These are phyloP conservation scores for Xerocomellus dryophilus DNA, from an alignment of 768 basidiomycete genomes.

Conservation along the genomic window DNA sequence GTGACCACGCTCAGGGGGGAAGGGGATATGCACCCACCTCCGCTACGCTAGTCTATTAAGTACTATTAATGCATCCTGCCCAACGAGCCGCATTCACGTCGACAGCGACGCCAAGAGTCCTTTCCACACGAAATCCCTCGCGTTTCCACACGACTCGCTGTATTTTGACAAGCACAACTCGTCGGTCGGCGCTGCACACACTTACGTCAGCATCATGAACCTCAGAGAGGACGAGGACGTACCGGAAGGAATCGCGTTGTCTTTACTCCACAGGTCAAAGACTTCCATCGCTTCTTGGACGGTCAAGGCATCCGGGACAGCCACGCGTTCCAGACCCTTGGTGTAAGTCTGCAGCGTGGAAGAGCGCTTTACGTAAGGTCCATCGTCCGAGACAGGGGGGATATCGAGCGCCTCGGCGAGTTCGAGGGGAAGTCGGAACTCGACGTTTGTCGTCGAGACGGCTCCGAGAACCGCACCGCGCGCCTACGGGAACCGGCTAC, in stretches of 20 bases:
- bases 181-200: conserved; percentile 45
- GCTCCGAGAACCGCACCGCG: conserved; percentile 74
- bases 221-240: conserved; percentile 14
- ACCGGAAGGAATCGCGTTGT: conserved; percentile 53
- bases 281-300: conserved; percentile 68
- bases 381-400: conserved; percentile 38
- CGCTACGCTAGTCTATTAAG: not conserved
- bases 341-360: conserved; percentile 50
- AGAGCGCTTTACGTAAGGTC: conserved; percentile 57
- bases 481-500: conserved; percentile 39
- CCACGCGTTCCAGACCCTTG: conserved; percentile 48
- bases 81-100: conserved; percentile 9
- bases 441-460: conserved; percentile 57
- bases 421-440: conserved; percentile 57
- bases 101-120: conserved; percentile 44
- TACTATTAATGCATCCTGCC: not conserved
- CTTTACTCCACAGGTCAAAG: conserved; percentile 74
- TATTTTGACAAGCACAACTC: conserved; percentile 78
- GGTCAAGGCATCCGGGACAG: conserved; percentile 56
- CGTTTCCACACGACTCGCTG: conserved; percentile 73
- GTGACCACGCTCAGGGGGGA: conserved; percentile 75
- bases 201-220: not conserved
- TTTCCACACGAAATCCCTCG: conserved; percentile 73
- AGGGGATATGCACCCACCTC: not conserved
- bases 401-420: conserved; percentile 60